These are phyloP conservation scores for Ricinus communis DNA, from an alignment of 345 rosid genomes.

Conservation along the genomic window DNA sequence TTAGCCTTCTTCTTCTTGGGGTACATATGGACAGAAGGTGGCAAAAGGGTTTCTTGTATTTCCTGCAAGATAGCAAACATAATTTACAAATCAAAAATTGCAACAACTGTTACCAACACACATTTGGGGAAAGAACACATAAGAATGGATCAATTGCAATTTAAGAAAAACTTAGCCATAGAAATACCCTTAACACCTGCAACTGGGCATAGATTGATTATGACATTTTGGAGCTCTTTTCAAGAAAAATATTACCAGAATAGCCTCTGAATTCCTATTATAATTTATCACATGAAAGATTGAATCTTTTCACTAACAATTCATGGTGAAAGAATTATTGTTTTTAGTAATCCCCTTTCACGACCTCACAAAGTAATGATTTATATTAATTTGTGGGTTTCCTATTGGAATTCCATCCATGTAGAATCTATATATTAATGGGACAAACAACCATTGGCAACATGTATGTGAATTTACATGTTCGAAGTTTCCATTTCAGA, in stretches of 20 bases:
- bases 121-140: background rate
- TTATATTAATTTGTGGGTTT: background rate
- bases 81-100: background rate
- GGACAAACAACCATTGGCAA: background rate
- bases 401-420: background rate
- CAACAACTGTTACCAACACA: background rate
- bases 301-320: too few relatives aligned
- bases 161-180: background rate
- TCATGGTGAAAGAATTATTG: background rate
- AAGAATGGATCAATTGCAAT: background rate
- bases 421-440: background rate
- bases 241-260: background rate
- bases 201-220: background rate
- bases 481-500: background rate
- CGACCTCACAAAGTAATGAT: background rate
- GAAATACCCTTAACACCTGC: background rate
- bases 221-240: background rate
- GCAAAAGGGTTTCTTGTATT: conserved; percentile 75
- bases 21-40: conserved; percentile 66
- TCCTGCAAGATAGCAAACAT: conserved; percentile 41
- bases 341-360: background rate
- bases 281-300: background rate
- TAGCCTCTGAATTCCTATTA: background rate
- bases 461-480: background rate
- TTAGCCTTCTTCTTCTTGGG: conserved; percentile 35